Evolutionary conservation across 108 stramenopile species (phyloP).

Genomic region (Chaetoceros muelleri): DNA sequence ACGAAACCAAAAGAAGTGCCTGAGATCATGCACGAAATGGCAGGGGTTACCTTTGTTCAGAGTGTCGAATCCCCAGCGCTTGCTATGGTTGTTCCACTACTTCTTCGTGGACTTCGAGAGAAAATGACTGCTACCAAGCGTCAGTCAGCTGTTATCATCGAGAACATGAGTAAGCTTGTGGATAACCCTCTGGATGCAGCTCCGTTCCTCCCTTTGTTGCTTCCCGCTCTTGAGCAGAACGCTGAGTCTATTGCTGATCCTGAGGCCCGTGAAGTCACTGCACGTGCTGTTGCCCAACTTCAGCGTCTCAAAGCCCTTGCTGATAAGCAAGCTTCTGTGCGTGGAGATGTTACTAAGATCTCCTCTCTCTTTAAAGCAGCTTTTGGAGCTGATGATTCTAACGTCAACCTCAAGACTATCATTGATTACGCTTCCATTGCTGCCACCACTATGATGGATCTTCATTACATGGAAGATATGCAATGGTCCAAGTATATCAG

Average conservation of each 20-base stretch:
- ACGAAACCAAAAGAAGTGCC: slow-evolving; percentile 93
- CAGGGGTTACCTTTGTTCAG: slow-evolving; percentile 96
- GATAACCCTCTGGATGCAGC: slow-evolving; percentile 92
- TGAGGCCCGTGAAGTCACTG: slow-evolving; percentile 86
- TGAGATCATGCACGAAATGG: slow-evolving; percentile 94
- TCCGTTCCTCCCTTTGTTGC: slow-evolving; percentile 91
- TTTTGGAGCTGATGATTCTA: slow-evolving; percentile 33
- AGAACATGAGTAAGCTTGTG: slow-evolving; percentile 98
- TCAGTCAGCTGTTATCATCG: slow-evolving; percentile 96
- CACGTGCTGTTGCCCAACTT: slow-evolving; percentile 78
- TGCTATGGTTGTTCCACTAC: slow-evolving; percentile 97
- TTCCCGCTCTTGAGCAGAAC: slow-evolving; percentile 92
- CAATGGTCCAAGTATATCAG: slow-evolving; percentile 83
- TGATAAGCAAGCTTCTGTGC: slow-evolving; percentile 66
- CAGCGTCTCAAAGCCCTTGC: slow-evolving; percentile 74
- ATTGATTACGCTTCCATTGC: slow-evolving; percentile 60
- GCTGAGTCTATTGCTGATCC: slow-evolving; percentile 93
- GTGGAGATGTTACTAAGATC: slow-evolving; percentile 79
- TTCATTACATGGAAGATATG: slow-evolving; percentile 81
- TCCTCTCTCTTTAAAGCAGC: slow-evolving; percentile 53
- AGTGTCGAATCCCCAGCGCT: slow-evolving; percentile 96
- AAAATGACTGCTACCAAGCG: slow-evolving; percentile 89
- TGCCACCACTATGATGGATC: slow-evolving; percentile 86
- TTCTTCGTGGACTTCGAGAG: slow-evolving; percentile 93
- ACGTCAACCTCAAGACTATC: slow-evolving; percentile 35